Evolutionary conservation across 2,329 filamentous ascomycete species (phyloP).

Genomic region (Colletotrichum orbiculare): DNA sequence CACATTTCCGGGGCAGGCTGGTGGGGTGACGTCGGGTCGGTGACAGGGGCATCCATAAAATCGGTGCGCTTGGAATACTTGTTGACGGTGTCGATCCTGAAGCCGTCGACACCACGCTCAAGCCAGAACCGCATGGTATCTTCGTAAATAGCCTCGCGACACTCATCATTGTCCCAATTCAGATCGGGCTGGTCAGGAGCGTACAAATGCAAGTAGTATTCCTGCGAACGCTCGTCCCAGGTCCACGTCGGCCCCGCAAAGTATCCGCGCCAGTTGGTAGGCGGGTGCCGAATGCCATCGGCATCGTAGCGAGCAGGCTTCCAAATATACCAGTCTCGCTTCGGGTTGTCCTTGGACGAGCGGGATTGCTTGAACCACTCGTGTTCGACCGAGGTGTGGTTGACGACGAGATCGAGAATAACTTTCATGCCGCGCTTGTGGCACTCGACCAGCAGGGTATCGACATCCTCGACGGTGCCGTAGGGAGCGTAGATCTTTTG

Average conservation of each 20-base stretch:
- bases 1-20: conserved; percentile 62
- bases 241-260: conserved; percentile 63
- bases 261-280: conserved; percentile 66
- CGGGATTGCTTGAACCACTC: conserved; percentile 68
- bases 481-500: conserved; percentile 73
- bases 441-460: conserved; percentile 68
- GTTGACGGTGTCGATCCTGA: conserved; percentile 76
- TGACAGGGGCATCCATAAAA: conserved; percentile 64
- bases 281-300: conserved; percentile 65
- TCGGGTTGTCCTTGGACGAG: conserved; percentile 59
- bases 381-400: conserved; percentile 71
- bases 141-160: conserved; percentile 74
- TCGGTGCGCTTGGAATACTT: conserved; percentile 71
- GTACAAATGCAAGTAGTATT: conserved; percentile 72
- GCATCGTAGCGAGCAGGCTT: conserved; percentile 64
- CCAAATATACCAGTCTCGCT: conserved; percentile 76
- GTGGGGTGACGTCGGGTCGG: conserved; percentile 48
- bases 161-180: conserved; percentile 78
- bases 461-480: conserved; percentile 74
- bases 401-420: conserved; percentile 79
- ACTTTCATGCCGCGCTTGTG: conserved; percentile 72
- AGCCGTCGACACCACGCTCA: conserved; percentile 72
- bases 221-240: conserved; percentile 60
- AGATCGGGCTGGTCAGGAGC: conserved; percentile 78
- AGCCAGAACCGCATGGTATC: conserved; percentile 79